Base-by-base conservation (phyloP, 2,329 filamentous ascomycete genomes). In the Chrysoporthe puriensis region DNA sequence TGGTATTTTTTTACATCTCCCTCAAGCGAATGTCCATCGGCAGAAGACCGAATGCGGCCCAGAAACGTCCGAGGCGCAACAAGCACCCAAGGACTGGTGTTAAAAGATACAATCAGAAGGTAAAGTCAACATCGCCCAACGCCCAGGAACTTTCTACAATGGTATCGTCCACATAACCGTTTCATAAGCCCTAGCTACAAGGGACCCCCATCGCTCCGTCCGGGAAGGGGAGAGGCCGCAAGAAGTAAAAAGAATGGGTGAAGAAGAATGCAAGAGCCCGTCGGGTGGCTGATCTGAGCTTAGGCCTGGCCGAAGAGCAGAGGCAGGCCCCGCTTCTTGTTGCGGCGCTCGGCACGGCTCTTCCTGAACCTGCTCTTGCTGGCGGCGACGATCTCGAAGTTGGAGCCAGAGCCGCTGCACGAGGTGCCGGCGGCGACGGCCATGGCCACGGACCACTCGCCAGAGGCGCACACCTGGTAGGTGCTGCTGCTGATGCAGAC, bases 381-480 rank as follows among this genome's bases (percentile, higher is more conserved):
- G 64, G 66, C 70, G 4, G 68, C 71, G 21, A 66, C 67, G 61
- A 77, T 72, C 67, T 72, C 70, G 13, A 77, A 71, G 56, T 63
- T 63, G 9, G 71, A 21, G 36, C 83, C 83, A 21, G 76, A 70
- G 16, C 68, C 68, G 43, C 73, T 79, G 77, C 85, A 87, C 44
- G 74, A 71, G 57, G 82, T 85, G 66, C 85, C 85, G 0, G 75
- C 67, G 0, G 84, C 79, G 74, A 86, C 77, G 5, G 75, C 64
- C 73, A 81, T 77, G 62, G 75, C 66, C 4, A 70, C 70, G 1
- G 82, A 79, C 84, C 84, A 86, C 34, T 73, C 59, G 34, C 84
- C 84, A 63, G 77, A 80, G 34, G 83, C 84, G 72, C 85, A 87
- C 67, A 81, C 83, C 77, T 86, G 84, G 79, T 84, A 86, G 21